phyloP scores from a whole-genome alignment of 2,329 filamentous ascomycete genomes.

The Colletotrichum eremochloae region DNA sequence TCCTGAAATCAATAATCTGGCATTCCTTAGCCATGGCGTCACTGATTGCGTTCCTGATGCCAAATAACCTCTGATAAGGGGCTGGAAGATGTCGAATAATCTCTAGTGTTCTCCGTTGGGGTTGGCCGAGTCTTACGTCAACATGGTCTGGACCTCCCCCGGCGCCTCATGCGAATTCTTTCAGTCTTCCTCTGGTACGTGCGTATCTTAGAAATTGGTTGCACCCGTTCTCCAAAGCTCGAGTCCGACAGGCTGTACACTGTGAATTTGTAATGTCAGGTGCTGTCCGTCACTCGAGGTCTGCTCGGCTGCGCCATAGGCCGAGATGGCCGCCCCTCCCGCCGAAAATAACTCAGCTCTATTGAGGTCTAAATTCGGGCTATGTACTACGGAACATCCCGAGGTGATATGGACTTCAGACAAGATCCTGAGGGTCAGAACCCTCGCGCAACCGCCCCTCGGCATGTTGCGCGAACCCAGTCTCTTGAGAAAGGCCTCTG shows the following conservation, averaged over 20 bases:
- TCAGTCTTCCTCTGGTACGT: neutral
- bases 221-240: neutral
- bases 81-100: neutral
- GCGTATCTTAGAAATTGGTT: neutral
- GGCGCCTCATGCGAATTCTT: neutral
- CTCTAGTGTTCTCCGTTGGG: neutral
- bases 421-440: neutral
- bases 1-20: neutral
- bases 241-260: neutral
- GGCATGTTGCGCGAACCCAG: neutral
- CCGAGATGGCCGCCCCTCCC: neutral
- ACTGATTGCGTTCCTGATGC: neutral
- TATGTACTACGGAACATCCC: neutral
- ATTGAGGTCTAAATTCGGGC: neutral
- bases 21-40: conserved; percentile 3
- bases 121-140: neutral
- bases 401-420: neutral
- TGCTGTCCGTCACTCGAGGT: neutral
- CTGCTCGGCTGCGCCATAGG: neutral
- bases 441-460: neutral
- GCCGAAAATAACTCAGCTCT: neutral
- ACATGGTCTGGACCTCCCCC: neutral
- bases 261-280: neutral
- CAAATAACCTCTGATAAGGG: neutral
- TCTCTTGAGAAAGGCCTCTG: neutral